Evolutionary conservation across 176 grass and related monocot genomes (phyloP).

Genomic region (Oropetium thomaeum): DNA sequence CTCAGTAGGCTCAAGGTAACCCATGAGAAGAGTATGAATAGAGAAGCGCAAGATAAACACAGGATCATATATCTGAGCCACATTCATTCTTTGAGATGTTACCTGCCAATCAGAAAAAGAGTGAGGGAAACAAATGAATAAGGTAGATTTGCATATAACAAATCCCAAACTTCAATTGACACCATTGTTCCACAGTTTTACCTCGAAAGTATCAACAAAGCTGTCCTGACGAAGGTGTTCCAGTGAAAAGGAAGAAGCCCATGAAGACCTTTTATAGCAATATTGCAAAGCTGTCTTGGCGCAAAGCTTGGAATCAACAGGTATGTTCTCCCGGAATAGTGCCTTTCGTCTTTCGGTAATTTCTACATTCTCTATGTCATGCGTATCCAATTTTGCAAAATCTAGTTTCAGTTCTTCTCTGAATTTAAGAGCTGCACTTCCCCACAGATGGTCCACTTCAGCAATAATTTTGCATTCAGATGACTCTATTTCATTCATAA

Average conservation of each 20-base stretch:
- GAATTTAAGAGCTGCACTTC: constrained; percentile 57
- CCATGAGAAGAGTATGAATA: constrained; percentile 75
- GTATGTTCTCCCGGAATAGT: constrained; percentile 87
- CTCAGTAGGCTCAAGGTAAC: constrained; percentile 75
- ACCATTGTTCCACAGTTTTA: constrained; percentile 39
- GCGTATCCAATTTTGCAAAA: constrained; percentile 33
- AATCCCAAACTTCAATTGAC: constrained; percentile 15
- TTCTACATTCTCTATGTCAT: constrained; percentile 41
- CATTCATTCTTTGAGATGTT: constrained; percentile 28
- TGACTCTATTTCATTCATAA: constrained; percentile 85
- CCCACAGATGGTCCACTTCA: constrained; percentile 93
- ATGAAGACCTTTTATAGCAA: constrained; percentile 65
- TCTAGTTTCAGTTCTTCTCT: constrained; percentile 76
- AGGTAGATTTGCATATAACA: neutral
- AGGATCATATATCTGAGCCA: constrained; percentile 63
- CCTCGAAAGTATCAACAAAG: constrained; percentile 49
- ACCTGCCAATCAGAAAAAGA: constrained; percentile 43
- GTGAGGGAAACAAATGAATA: neutral
- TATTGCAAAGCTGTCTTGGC: constrained; percentile 64
- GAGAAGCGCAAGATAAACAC: constrained; percentile 74
- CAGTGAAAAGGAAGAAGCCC: constrained; percentile 51
- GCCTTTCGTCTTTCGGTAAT: constrained; percentile 54
- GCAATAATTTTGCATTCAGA: constrained; percentile 57
- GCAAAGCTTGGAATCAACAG: constrained; percentile 75
- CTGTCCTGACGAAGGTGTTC: constrained; percentile 61